Percentiles rank a stretch among this genome's conserved stretches.
These are phyloP conservation scores for Penicillium crustosum DNA, from an alignment of 2,329 filamentous ascomycete genomes.

Conservation along the genomic window DNA sequence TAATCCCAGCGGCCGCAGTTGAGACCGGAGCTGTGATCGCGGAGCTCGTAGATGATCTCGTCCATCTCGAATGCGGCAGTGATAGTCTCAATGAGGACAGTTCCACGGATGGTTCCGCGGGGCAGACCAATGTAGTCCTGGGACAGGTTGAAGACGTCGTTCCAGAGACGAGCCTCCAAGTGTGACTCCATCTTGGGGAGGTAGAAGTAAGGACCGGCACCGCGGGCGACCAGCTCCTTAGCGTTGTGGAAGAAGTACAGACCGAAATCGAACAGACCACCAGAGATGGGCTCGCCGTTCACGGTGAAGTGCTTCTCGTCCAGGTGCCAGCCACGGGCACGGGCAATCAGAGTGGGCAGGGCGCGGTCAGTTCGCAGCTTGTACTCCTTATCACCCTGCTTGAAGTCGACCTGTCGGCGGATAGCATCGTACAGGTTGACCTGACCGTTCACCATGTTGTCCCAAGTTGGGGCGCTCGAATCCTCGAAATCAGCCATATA, in stretches of 20 bases:
- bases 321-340: slow-evolving; percentile 94
- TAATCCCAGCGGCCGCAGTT: slow-evolving; percentile 99
- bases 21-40: slow-evolving; percentile 91
- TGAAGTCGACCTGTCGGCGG: slow-evolving; percentile 92
- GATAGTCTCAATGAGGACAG: slow-evolving; percentile 97
- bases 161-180: slow-evolving; percentile 95
- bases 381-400: slow-evolving; percentile 92
- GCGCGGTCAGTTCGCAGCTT: slow-evolving; percentile 89
- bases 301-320: slow-evolving; percentile 98
- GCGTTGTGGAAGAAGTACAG: slow-evolving; percentile 99
- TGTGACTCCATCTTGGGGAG: slow-evolving; percentile 98
- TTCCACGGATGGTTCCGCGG: slow-evolving; percentile 89
- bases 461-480: slow-evolving; percentile 94
- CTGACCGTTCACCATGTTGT: slow-evolving; percentile 98
- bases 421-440: slow-evolving; percentile 97
- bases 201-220: slow-evolving; percentile 94
- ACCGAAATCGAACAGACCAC: slow-evolving; percentile 92
- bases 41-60: slow-evolving; percentile 99
- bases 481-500: slow-evolving; percentile 99
- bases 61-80: slow-evolving; percentile 99
- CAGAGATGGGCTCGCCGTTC: slow-evolving; percentile 92
- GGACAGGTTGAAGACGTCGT: slow-evolving; percentile 92
- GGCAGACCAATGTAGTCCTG: slow-evolving; percentile 91
- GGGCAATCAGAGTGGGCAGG: slow-evolving; percentile 87
- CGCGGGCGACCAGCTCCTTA: slow-evolving; percentile 77